Percentiles rank a stretch among this genome's conserved stretches.
Evolutionary conservation across 2,329 filamentous ascomycete species (phyloP).

Genomic region (Claviceps africana): DNA sequence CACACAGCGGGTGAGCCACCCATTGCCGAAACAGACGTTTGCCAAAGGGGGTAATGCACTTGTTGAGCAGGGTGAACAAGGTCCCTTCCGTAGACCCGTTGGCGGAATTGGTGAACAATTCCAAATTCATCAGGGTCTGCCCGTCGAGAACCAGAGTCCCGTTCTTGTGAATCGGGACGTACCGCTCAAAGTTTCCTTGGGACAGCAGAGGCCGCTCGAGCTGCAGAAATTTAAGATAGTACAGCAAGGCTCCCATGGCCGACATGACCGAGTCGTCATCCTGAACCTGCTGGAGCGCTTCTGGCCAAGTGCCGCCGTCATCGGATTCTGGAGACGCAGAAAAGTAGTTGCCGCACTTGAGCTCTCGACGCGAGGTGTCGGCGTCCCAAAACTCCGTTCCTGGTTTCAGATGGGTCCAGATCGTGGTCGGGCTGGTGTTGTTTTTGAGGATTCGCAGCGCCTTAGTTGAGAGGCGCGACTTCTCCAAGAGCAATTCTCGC

Average conservation of each 20-base stretch:
- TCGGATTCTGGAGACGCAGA: conserved; percentile 38
- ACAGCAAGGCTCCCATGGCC: conserved; percentile 73
- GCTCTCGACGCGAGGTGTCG: conserved; percentile 66
- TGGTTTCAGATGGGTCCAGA: conserved; percentile 89
- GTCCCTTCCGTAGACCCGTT: conserved; percentile 79
- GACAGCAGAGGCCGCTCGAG: conserved; percentile 78
- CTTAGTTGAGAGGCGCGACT: conserved; percentile 73
- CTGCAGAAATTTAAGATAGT: conserved; percentile 77
- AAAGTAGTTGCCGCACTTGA: conserved; percentile 72
- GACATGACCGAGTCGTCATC: conserved; percentile 80
- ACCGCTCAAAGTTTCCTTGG: conserved; percentile 80
- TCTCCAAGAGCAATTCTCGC: conserved; percentile 80
- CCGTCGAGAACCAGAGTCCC: conserved; percentile 87
- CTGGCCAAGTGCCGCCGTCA: conserved; percentile 59
- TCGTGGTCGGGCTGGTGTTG: conserved; percentile 79
- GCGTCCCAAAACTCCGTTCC: conserved; percentile 83
- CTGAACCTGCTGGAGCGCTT: conserved; percentile 53
- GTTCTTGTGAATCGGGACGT: conserved; percentile 82
- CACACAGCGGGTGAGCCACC: conserved; percentile 89
- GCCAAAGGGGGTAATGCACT: conserved; percentile 91
- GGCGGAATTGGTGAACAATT: conserved; percentile 85
- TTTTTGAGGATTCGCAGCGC: conserved; percentile 89
- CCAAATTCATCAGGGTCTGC: conserved; percentile 94
- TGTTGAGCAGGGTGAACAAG: conserved; percentile 78
- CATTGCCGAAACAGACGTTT: conserved; percentile 93